Conservation (phyloP, 805 yeast species). For the Saccharomycopsis selenospora region DNA sequence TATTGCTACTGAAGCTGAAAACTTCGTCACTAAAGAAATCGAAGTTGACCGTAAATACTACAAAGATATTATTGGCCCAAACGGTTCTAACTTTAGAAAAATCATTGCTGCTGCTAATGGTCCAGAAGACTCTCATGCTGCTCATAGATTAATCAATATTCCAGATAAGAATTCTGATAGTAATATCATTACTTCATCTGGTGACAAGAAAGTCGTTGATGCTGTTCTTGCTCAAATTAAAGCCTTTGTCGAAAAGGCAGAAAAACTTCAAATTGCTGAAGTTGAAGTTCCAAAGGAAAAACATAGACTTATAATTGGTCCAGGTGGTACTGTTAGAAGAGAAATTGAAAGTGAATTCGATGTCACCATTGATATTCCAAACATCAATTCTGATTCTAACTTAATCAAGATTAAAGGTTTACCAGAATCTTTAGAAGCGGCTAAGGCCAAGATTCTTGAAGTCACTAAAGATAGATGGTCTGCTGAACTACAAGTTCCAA, state of each 20-base stretch:
- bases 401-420: slow-evolving; percentile 54
- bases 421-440: slow-evolving; percentile 57
- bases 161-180: slow-evolving; percentile 64
- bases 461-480: slow-evolving; percentile 53
- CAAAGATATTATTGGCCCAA: slow-evolving; percentile 68
- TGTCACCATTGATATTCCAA: slow-evolving; percentile 63
- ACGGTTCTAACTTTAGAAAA: slow-evolving; percentile 65
- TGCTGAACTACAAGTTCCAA: slow-evolving; percentile 50
- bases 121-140: slow-evolving; percentile 40
- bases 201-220: slow-evolving; percentile 68
- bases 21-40: slow-evolving; percentile 48
- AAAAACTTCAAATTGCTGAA: slow-evolving; percentile 47
- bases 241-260: slow-evolving; percentile 55
- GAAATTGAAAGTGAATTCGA: slow-evolving; percentile 61
- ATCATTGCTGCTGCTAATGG: slow-evolving; percentile 79
- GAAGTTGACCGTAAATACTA: slow-evolving; percentile 70
- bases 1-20: slow-evolving; percentile 59
- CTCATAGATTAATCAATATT: slow-evolving; percentile 52
- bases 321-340: slow-evolving; percentile 70
- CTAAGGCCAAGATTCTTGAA: slow-evolving; percentile 48
- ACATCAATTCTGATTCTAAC: slow-evolving; percentile 41
- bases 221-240: slow-evolving; percentile 57
- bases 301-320: slow-evolving; percentile 73
- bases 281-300: slow-evolving; percentile 61
- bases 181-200: slow-evolving; percentile 53